Conservation (phyloP, 192 early-diverging fungal species). For the Coemansia sp. region DNA sequence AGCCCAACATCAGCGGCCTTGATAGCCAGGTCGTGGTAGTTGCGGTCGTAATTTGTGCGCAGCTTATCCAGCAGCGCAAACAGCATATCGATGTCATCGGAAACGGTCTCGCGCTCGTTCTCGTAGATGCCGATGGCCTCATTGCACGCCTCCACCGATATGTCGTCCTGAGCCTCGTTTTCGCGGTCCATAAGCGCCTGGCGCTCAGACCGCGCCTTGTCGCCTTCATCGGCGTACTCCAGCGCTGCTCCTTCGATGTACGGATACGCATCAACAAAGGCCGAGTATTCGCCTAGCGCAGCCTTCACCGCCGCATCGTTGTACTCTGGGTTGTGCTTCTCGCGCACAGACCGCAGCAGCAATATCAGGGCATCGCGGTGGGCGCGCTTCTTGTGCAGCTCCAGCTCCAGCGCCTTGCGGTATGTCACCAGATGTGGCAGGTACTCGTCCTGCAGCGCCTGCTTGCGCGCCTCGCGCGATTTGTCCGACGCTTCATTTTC, state of each 20-base stretch:
- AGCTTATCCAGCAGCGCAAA: conserved; percentile 29
- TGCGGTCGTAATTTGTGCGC: conserved; percentile 53
- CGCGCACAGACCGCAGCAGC: conserved; percentile 55
- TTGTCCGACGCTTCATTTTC: conserved; percentile 4
- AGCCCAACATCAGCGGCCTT: conserved; percentile 54
- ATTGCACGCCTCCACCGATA: conserved; percentile 20
- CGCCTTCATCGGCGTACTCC: conserved; percentile 41
- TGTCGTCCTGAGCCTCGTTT: conserved; percentile 33
- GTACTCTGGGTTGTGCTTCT: conserved; percentile 70
- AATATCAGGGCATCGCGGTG: conserved; percentile 34
- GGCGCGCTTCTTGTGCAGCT: conserved; percentile 24
- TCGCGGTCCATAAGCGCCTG: conserved; percentile 29
- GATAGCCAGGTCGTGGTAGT: conserved; percentile 61
- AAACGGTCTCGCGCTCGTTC: conserved; percentile 21
- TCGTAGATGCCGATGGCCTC: conserved; percentile 27
- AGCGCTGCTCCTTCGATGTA: conserved; percentile 32
- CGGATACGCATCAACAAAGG: conserved; percentile 55
- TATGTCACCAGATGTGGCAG: conserved; percentile 19
- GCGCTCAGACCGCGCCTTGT: conserved; percentile 23
- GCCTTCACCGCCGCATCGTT: conserved; percentile 68
- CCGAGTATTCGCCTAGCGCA: conserved; percentile 62
- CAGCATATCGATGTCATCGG: conserved; percentile 25
- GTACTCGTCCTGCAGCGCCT: conserved; percentile 38
- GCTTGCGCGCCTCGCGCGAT: conserved; percentile 15
- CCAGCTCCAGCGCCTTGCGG: conserved; percentile 20